Evolutionary conservation across 495 filamentous ascomycete species (phyloP).

Genomic region (Penicillium malachiteum): DNA sequence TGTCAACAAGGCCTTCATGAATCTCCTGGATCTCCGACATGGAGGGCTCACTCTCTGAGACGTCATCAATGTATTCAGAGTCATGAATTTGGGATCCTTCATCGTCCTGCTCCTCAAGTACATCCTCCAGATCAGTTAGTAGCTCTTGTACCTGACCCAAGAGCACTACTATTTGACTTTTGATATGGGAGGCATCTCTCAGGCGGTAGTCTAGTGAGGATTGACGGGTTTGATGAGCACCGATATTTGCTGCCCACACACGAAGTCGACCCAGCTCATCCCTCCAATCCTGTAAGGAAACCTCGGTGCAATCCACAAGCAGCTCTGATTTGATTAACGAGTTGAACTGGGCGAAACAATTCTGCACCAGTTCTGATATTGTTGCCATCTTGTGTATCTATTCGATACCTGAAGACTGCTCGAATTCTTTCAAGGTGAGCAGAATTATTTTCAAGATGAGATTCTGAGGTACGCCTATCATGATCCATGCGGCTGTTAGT

Average conservation of each 20-base stretch:
- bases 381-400: too few species aligned
- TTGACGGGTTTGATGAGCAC: constrained; percentile 37
- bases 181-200: constrained; percentile 47
- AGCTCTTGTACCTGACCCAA: constrained; percentile 3
- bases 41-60: not conserved
- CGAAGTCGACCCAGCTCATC: constrained; percentile 42
- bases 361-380: too few species aligned
- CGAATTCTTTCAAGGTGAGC: too few species aligned
- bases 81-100: not conserved
- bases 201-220: constrained; percentile 49
- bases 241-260: constrained; percentile 49
- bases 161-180: constrained; percentile 14
- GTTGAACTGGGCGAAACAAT: too few species aligned
- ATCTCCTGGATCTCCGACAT: constrained; percentile 11
- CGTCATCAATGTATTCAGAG: not conserved
- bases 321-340: too few species aligned
- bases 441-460: too few species aligned
- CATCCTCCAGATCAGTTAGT: not conserved
- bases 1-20: not conserved
- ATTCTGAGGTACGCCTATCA: too few species aligned
- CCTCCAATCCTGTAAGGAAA: constrained; percentile 13
- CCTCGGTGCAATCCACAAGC: not conserved
- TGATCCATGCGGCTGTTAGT: too few species aligned
- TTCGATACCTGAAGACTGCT: too few species aligned
- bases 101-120: constrained; percentile 3